phyloP scores from a whole-genome alignment of 1,284 basidiomycete genomes.

The Phenoliferia sp. region DNA sequence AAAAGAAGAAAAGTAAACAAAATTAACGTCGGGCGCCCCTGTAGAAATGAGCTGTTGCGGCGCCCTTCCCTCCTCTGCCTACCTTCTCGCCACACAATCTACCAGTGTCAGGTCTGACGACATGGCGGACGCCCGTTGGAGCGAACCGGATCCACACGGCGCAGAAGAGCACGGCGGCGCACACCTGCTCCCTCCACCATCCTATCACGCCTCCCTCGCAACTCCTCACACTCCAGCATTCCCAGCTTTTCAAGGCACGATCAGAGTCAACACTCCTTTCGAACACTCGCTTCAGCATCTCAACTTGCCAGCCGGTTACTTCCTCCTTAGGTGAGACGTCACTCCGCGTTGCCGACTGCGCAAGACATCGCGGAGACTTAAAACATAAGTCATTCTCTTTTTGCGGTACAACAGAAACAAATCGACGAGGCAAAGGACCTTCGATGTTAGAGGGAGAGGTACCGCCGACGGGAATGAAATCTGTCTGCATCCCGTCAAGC shows the following conservation, averaged over 20 bases:
- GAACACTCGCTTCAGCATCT: conserved; percentile 10
- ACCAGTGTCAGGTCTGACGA: no score
- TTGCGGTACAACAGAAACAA: background rate
- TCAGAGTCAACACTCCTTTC: conserved; percentile 3
- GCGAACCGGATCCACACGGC: no score
- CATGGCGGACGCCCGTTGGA: no score
- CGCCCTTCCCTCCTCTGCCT: no score
- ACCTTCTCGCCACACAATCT: no score
- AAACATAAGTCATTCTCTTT: background rate
- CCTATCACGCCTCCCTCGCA: conserved; percentile 2
- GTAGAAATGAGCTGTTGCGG: no score
- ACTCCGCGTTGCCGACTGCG: background rate
- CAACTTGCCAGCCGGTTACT: conserved; percentile 22
- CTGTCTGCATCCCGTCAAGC: conserved; percentile 27
- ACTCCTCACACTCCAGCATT: background rate
- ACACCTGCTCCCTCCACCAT: background rate
- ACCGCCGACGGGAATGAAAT: conserved; percentile 7
- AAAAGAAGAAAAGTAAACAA: no score
- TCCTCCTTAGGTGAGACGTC: conserved; percentile 21
- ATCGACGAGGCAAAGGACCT: conserved; percentile 12
- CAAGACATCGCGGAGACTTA: background rate
- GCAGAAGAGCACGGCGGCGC: background rate
- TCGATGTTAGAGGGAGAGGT: conserved; percentile 21
- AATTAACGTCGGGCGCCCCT: no score
- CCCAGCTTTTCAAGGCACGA: background rate